Base-by-base conservation (phyloP, 768 basidiomycete species). In the Tulasnella sp. region DNA sequence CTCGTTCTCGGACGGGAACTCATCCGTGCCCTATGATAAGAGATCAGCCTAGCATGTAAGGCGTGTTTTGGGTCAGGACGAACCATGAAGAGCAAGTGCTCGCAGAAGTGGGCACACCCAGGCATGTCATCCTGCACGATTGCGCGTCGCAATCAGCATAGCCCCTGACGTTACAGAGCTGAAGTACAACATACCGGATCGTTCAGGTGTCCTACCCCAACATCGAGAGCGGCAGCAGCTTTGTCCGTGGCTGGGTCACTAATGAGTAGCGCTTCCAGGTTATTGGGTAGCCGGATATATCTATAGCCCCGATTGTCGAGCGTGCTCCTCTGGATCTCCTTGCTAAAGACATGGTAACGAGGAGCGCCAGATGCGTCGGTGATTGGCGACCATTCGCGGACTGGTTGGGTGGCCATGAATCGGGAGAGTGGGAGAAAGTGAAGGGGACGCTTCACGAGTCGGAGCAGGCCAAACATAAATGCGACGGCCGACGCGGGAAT, bases 81-180 rank as follows among this genome's bases (percentile, higher is more conserved):
- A 63, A 91, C 93, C 83, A 99, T 89, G 70, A 99, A 99, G 60
- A 96, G 70, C 48, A 99, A 67, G 69, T 99, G 94, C 68, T 99
- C 94, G 71, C 92, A 93, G 66, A 93, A 93, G 69, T 94, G 90
- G 46, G 91, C 91, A 41, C 93, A 75, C 9, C 91, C 91, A 8
- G 87, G 91, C 78, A 92, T 85, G 66, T 94, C 90, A 67, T 78
- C 81, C 81, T 87, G 46, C 9, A 27, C 39, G n/a, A n/a, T n/a
- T n/a, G n/a, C n/a, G n/a, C n/a, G n/a, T n/a, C n/a, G n/a, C n/a
- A n/a, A 23, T 17, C 36, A 17, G 19, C 23, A 25, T 25, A 34
- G 17, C 40, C 29, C 39, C 19, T 8, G 7, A 37, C 15, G 19
- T 31, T 29, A n/a, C 27, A 29, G 11, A 55, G 53, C 27, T 17